Conservation (phyloP, 768 basidiomycete species). For the Termitomyces sp. region DNA sequence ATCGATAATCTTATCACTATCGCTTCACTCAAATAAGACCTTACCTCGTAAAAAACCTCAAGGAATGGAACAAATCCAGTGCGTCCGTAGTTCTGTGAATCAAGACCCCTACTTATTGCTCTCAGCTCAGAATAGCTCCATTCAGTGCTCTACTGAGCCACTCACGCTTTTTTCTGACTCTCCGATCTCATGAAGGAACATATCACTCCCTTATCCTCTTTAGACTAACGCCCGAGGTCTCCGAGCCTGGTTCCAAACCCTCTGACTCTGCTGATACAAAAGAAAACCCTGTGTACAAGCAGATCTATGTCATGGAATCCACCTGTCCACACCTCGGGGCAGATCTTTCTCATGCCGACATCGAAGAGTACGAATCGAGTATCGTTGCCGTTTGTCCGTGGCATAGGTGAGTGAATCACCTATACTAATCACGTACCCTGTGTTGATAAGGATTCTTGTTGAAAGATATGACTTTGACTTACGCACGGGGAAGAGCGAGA, state of each 20-base stretch:
- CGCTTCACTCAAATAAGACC: background rate
- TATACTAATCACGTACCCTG: background rate
- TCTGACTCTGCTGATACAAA: background rate
- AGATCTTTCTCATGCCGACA: slow-evolving; percentile 74
- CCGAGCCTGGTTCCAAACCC: slow-evolving; percentile 1
- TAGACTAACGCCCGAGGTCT: slow-evolving; percentile 38
- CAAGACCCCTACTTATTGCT: background rate
- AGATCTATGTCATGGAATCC: slow-evolving; percentile 78
- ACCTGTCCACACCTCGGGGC: slow-evolving; percentile 78
- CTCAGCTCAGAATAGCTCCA: slow-evolving; percentile 40
- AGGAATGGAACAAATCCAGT: background rate
- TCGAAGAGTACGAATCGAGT: slow-evolving; percentile 59
- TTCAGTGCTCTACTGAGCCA: slow-evolving; percentile 42
- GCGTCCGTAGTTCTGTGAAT: background rate
- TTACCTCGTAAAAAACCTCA: background rate
- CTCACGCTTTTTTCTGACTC: slow-evolving; percentile 52
- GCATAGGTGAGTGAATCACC: slow-evolving; percentile 44
- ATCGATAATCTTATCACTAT: background rate
- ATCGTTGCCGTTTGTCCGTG: slow-evolving; percentile 70
- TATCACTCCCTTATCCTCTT: slow-evolving; percentile 66
- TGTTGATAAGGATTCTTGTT: too few species aligned
- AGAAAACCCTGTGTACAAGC: slow-evolving; percentile 19
- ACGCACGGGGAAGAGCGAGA: slow-evolving; percentile 64
- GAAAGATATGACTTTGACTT: slow-evolving; percentile 71
- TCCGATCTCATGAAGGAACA: slow-evolving; percentile 50